Evolutionary conservation across 345 rosid species (phyloP).

Genomic region (Pelargonium nanum): DNA sequence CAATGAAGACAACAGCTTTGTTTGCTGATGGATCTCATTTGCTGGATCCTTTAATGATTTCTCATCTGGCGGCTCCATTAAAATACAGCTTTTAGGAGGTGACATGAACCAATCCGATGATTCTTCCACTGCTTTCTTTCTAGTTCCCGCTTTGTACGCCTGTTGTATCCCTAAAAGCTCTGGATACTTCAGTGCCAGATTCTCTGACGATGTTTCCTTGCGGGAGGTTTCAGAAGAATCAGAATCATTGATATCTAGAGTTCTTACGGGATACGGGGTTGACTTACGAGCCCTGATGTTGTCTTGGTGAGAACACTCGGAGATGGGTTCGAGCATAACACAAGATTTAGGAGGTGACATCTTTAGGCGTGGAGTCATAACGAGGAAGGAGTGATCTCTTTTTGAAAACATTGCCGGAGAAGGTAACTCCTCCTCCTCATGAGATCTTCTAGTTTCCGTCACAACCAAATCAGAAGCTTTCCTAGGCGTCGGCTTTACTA

Average conservation of each 20-base stretch:
- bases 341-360: conserved; percentile 81
- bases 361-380: conserved; percentile 65
- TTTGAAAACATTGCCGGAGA: conserved; percentile 32
- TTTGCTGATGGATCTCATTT: conserved; percentile 10
- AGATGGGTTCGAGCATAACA: conserved; percentile 49
- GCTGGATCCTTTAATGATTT: conserved; percentile 17
- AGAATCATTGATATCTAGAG: conserved; percentile 16
- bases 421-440: conserved; percentile 19
- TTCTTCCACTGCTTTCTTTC: conserved; percentile 36
- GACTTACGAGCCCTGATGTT: conserved; percentile 27
- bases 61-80: conserved; percentile 54
- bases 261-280: conserved; percentile 47
- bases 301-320: conserved; percentile 23
- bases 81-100: conserved; percentile 74
- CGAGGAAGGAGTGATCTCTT: conserved; percentile 31
- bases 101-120: conserved; percentile 81
- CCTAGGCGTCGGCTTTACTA: conserved; percentile 19
- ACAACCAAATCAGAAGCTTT: conserved; percentile 24
- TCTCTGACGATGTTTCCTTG: conserved; percentile 30
- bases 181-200: conserved; percentile 48
- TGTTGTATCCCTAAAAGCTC: conserved; percentile 57
- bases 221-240: conserved; percentile 49
- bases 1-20: background rate
- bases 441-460: conserved; percentile 11
- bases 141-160: conserved; percentile 27